These are phyloP conservation scores for Cutaneotrichosporon sp. DNA, from an alignment of 1,284 basidiomycete species.

Conservation along the genomic window DNA sequence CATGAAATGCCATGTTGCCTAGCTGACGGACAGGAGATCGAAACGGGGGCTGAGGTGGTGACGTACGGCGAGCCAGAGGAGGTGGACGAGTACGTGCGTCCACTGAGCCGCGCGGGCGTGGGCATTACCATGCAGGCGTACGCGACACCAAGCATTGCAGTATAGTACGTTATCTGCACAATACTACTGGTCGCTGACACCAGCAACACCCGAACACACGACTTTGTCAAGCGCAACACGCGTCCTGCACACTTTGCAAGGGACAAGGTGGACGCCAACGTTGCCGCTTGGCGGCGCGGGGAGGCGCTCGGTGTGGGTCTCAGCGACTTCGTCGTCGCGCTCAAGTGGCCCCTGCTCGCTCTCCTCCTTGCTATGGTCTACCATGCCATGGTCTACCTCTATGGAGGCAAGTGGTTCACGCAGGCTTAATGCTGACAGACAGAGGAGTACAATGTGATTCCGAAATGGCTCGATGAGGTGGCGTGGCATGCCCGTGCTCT, in stretches of 20 bases:
- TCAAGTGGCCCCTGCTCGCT: constrained; percentile 33
- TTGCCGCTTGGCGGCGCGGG: constrained; percentile 37
- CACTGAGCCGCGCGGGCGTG: constrained; percentile 45
- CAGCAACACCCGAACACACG: constrained; percentile 42
- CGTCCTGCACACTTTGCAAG: constrained; percentile 28
- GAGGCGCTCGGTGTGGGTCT: constrained; percentile 23
- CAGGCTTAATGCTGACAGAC: neutral
- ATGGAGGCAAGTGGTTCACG: constrained; percentile 29
- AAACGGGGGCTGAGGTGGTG: constrained; percentile 39
- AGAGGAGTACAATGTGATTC: constrained; percentile 40
- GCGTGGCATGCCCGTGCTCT: constrained; percentile 14
- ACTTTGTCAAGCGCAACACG: constrained; percentile 38
- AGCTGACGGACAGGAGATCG: constrained; percentile 34
- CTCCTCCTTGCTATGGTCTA: constrained; percentile 35
- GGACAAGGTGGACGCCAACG: constrained; percentile 31
- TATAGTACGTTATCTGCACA: constrained; percentile 38
- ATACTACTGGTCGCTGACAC: neutral
- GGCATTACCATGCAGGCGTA: constrained; percentile 39
- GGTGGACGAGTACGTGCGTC: constrained; percentile 45
- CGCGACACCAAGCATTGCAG: constrained; percentile 42
- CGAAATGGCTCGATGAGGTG: constrained; percentile 25
- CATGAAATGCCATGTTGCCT: no score
- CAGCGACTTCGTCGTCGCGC: constrained; percentile 22
- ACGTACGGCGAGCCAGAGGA: constrained; percentile 41
- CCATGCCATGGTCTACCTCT: constrained; percentile 25